Evolutionary conservation across 257 asterid genomes (phyloP).

Genomic region (Nicotiana undulata): DNA sequence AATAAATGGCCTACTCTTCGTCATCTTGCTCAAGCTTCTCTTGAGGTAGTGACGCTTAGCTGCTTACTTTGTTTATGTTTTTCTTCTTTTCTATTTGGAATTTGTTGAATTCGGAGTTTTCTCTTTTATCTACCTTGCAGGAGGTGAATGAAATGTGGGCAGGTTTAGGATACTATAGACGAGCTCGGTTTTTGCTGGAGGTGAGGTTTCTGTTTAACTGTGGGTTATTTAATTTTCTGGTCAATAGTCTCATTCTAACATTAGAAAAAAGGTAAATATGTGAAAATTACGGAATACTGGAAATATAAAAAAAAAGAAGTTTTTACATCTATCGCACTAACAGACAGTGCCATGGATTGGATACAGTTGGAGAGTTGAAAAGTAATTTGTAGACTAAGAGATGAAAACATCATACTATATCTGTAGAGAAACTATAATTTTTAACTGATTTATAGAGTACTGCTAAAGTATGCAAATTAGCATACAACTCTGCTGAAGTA

Average conservation of each 20-base stretch:
- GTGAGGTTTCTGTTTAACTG: constrained; percentile 22
- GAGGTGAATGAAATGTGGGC: constrained; percentile 99
- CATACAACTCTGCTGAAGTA: not conserved
- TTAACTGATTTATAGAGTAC: not conserved
- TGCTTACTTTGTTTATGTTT: not conserved
- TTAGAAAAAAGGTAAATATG: no score
- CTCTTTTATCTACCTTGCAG: constrained; percentile 30
- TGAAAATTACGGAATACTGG: no score
- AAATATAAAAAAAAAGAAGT: no score
- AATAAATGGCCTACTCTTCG: constrained; percentile 83
- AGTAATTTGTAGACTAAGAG: not conserved
- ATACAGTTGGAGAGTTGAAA: no score
- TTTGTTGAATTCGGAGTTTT: not conserved
- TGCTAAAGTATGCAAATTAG: not conserved
- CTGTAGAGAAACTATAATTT: not conserved
- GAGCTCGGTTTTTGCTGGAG: constrained; percentile 85
- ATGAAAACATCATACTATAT: not conserved
- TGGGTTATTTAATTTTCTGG: no score
- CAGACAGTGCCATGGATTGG: no score
- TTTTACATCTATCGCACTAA: no score
- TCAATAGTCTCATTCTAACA: no score
- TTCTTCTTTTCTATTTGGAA: not conserved
- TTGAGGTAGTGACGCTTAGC: constrained; percentile 39
- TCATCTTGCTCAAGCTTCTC: constrained; percentile 75
- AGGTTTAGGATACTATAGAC: constrained; percentile 87